Evolutionary conservation across 208 protist genomes (phyloP), one percentile per base, ranked within the genome.

Genomic region (Acanthamoeba sp.): DNA sequence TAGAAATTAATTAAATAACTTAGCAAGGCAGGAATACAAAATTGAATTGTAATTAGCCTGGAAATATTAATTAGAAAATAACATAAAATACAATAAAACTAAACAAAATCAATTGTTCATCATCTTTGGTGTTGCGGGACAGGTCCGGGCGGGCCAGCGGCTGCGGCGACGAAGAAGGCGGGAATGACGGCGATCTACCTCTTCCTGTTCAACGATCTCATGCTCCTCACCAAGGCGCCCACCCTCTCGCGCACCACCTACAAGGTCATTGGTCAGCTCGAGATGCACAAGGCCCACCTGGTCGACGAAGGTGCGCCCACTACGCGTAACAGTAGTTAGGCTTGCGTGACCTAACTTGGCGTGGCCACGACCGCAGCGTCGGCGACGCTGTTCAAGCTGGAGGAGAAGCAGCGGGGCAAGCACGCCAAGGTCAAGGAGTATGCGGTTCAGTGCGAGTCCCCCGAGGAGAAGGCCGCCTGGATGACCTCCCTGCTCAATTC

Each of bases 141-240:
- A 59, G 38, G 42, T 32, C 78, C 78, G n/a, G 78, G 29, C 22
- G 38, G 52, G 14, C 24, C 45, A 5, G 42, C 78, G 36, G 78
- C 78, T 10, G 2, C 38, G 9, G 78, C 27, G 55, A 22, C 55
- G 55, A 16, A 22, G 22, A 69, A 69, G 62, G 12, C 62, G 18
- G 50, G 42, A 18, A 69, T 91, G 84, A 91, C 38, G 1, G n/a
- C 88, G 24, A 80, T 27, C 42, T 93, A 93, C 64, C 32, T 93
- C n/a, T 93, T 93, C 48, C 64, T 93, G 18, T 93, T 93, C 59
- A 93, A 93, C 88, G 88, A 93, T n/a, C 40, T 93, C 52, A 27
- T 93, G 32, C 40, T 93, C 36, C 36, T 93, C 29, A 76, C 88
- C 36, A 93, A 93, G 88, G 36, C 88, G 24, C 62, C 88, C 34